Evolutionary conservation across 2,329 filamentous ascomycete genomes (phyloP).

Genomic region (Ceratocystis diversiconidia): DNA sequence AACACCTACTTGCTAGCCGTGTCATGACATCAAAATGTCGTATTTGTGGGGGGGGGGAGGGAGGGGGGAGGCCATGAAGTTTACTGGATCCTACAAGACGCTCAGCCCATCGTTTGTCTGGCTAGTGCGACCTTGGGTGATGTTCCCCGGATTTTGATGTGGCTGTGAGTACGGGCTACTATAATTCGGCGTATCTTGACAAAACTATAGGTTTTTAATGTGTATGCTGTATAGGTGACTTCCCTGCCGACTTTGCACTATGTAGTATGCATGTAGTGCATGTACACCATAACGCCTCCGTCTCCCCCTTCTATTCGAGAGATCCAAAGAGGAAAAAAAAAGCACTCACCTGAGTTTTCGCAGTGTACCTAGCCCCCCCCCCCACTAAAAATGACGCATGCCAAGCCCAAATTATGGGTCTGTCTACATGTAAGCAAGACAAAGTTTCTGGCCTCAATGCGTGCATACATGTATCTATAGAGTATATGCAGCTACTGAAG

Average conservation of each 20-base stretch:
- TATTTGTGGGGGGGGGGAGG: not conserved
- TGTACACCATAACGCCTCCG: too few relatives aligned
- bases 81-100: not conserved
- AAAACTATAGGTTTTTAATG: too few relatives aligned
- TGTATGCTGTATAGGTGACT: too few relatives aligned
- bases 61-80: not conserved
- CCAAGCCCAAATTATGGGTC: not conserved
- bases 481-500: not conserved
- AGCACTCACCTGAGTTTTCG: not conserved
- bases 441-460: not conserved
- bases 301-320: too few relatives aligned
- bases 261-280: too few relatives aligned
- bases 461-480: not conserved
- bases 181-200: not conserved
- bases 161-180: not conserved
- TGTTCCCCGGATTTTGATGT: constrained; percentile 1
- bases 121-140: not conserved
- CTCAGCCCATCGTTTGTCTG: not conserved
- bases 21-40: not conserved
- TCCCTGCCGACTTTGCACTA: too few relatives aligned
- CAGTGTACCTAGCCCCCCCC: not conserved
- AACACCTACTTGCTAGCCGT: not conserved
- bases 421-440: not conserved
- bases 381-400: not conserved
- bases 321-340: not conserved